Base-by-base conservation (phyloP, 2,329 filamentous ascomycete genomes). In the Clonostachys rosea region DNA sequence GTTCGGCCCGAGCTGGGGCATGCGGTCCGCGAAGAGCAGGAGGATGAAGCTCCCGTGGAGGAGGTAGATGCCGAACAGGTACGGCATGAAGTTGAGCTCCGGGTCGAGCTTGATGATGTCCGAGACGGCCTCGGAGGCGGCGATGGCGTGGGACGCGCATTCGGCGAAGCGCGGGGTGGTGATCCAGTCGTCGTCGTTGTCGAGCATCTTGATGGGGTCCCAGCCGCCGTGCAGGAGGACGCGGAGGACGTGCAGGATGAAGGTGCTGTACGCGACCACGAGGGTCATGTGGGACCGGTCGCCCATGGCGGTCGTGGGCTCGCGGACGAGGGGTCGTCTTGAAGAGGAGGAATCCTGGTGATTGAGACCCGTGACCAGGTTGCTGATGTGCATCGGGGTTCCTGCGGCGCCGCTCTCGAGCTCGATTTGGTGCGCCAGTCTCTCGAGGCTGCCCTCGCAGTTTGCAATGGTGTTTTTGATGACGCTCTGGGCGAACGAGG, bases 11-110 rank as follows among this genome's bases (percentile, higher is more conserved):
- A 74, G 60, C 49, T 74, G 68, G 3, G 69, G 68, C 68, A 76
- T 71, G 8, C 71, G 64, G 50, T 77, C 74, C 9, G 72, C 71
- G 44, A 76, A 73, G 1, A 76, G 56, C 4, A 76, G 59, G 6
- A 77, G 59, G 17, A 75, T 70, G 43, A 76, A 75, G 50, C 72
- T 76, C 1, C 74, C 73, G 44, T 76, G 73, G 5, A 77, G 61
- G 0, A 78, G 60, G 47, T 78, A 79, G 8, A 76, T 75, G 1
- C 74, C 73, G 45, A 76, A 76, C 4, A 77, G 60, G 52, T 75
- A 77, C 2, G 74, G 72, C 70, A 76, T 76, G 45, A 76, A 77
- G 0, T 68, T 70, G 34, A 77, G 60, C 50, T 76, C 73, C 4
- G 70, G 71, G 50, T 78, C 74, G n/a, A 68, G 61, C 3, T 63